phyloP scores from a whole-genome alignment of 352 stramenopile species.

The Aphanomyces astaci region DNA sequence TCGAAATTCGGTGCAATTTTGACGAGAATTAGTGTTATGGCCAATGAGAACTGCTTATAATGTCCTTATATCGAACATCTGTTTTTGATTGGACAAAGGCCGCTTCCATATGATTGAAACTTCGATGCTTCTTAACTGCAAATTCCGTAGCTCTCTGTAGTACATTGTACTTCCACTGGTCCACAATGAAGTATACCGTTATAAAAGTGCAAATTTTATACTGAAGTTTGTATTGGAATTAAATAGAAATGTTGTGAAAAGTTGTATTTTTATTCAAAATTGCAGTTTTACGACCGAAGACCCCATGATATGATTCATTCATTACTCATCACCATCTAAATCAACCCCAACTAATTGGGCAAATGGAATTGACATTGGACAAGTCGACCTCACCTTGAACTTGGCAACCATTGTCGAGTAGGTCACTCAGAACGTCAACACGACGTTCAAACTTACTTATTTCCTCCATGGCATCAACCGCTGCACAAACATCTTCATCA shows the following conservation, averaged over 20 bases:
- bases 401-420: not conserved
- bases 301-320: not conserved
- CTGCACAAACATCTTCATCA: not conserved
- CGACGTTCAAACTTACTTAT: not conserved
- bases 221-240: not conserved
- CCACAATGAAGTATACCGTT: not conserved
- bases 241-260: not conserved
- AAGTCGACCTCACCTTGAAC: not conserved
- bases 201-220: not conserved
- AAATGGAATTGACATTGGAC: too few species aligned
- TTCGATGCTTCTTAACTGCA: too few species aligned
- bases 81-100: too few species aligned
- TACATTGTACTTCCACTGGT: not conserved
- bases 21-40: too few species aligned
- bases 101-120: too few species aligned
- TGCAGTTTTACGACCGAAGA: not conserved
- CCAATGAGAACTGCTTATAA: too few species aligned
- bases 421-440: not conserved
- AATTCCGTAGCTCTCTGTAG: too few species aligned
- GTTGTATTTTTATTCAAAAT: not conserved
- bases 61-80: too few species aligned
- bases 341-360: too few species aligned
- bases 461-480: not conserved
- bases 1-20: too few species aligned
- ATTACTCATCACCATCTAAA: not conserved